phyloP scores from a whole-genome alignment of 1,284 basidiomycete species.

The Marasmius sp. region DNA sequence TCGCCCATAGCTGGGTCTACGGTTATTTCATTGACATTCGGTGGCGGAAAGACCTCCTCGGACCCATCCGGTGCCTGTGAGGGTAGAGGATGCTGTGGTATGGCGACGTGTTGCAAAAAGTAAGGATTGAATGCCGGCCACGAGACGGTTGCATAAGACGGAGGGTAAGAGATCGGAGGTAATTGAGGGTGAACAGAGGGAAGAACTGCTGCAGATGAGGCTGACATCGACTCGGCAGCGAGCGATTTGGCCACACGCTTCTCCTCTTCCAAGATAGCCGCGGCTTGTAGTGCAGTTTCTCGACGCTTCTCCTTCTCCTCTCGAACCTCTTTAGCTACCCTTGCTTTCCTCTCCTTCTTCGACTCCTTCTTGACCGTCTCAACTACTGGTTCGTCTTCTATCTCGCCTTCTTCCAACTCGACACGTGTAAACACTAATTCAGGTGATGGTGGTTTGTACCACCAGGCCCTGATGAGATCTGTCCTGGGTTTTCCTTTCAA shows the following conservation, averaged over 20 bases:
- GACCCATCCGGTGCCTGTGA: not conserved
- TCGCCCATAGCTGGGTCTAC: not conserved
- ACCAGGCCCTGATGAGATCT: slow-evolving; percentile 53
- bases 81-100: not conserved
- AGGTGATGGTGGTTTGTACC: slow-evolving; percentile 36
- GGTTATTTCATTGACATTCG: not conserved
- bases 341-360: slow-evolving; percentile 39
- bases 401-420: slow-evolving; percentile 42
- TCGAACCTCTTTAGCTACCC: slow-evolving; percentile 24
- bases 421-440: slow-evolving; percentile 28
- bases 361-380: slow-evolving; percentile 32
- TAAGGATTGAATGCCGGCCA: not conserved
- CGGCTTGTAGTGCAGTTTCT: not conserved
- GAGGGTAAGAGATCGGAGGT: not conserved
- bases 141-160: not conserved
- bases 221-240: not conserved
- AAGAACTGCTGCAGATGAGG: not conserved
- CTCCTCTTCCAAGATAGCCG: slow-evolving; percentile 11
- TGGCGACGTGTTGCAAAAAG: not conserved
- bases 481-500: slow-evolving; percentile 45
- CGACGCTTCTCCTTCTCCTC: slow-evolving; percentile 33
- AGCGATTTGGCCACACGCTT: not conserved
- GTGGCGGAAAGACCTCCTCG: not conserved
- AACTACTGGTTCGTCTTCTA: slow-evolving; percentile 23
- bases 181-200: not conserved